phyloP scores from a whole-genome alignment of 495 filamentous ascomycete species.

The Xylaria acuta region DNA sequence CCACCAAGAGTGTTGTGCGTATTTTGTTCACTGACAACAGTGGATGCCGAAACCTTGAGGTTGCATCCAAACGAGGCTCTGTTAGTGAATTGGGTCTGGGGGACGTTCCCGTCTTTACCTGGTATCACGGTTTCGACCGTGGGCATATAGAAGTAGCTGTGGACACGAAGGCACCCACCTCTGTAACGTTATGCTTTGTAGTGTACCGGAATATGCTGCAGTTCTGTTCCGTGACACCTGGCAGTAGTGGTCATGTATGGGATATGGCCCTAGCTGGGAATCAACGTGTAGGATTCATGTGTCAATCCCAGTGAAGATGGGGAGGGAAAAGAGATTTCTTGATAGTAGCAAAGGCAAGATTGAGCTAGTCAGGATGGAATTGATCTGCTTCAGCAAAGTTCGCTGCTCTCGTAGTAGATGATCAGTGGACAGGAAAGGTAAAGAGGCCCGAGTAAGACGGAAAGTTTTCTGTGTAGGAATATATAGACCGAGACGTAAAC shows the following conservation, averaged over 20 bases:
- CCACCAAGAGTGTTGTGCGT: background rate
- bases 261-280: background rate
- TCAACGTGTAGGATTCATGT: background rate
- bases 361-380: background rate
- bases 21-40: background rate
- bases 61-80: background rate
- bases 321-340: background rate
- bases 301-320: background rate
- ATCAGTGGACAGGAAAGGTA: background rate
- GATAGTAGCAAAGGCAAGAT: background rate
- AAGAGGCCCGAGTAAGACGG: background rate
- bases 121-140: too few relatives aligned
- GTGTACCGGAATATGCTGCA: too few relatives aligned
- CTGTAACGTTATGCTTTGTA: too few relatives aligned
- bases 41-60: background rate
- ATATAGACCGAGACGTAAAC: too few relatives aligned
- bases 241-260: background rate
- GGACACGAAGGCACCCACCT: too few relatives aligned
- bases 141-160: too few relatives aligned
- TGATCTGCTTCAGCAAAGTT: background rate
- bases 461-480: background rate
- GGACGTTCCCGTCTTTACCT: background rate
- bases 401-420: background rate
- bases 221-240: too few relatives aligned
- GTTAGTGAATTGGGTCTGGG: background rate